A percentile compares a stretch with the other conserved stretches of the same genome.
phyloP scores from a whole-genome alignment of 805 yeast species.

The Diddensiella santjacobensis region DNA sequence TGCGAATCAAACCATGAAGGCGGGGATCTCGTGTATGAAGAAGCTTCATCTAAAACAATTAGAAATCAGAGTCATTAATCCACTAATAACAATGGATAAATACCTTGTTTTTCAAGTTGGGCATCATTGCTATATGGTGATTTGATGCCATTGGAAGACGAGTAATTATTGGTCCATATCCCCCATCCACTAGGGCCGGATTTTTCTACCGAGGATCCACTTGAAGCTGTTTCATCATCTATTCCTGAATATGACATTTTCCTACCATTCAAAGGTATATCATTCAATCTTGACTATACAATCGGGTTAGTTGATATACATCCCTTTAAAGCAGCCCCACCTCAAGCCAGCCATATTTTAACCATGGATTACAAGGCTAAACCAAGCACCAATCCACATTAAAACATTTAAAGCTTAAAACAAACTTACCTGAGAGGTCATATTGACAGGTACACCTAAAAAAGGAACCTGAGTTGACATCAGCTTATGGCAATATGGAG shows the following conservation, averaged over 20 bases:
- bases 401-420: no score
- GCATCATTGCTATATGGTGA: neutral
- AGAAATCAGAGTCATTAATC: neutral
- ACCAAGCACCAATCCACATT: no score
- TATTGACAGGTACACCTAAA: no score
- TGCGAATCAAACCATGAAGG: neutral
- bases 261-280: neutral
- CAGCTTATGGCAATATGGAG: no score
- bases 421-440: no score
- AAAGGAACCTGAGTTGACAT: no score
- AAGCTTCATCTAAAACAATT: neutral
- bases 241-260: neutral
- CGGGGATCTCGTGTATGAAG: neutral
- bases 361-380: no score
- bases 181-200: conserved; percentile 2
- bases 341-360: no score
- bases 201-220: neutral
- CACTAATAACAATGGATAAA: neutral
- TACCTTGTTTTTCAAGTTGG: neutral
- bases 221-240: neutral
- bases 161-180: neutral
- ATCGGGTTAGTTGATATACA: neutral
- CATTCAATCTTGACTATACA: neutral
- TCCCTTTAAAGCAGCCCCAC: neutral
- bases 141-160: neutral